Evolutionary conservation across 2,329 filamentous ascomycete species (phyloP).

Genomic region (Samsoniella hepiali): DNA sequence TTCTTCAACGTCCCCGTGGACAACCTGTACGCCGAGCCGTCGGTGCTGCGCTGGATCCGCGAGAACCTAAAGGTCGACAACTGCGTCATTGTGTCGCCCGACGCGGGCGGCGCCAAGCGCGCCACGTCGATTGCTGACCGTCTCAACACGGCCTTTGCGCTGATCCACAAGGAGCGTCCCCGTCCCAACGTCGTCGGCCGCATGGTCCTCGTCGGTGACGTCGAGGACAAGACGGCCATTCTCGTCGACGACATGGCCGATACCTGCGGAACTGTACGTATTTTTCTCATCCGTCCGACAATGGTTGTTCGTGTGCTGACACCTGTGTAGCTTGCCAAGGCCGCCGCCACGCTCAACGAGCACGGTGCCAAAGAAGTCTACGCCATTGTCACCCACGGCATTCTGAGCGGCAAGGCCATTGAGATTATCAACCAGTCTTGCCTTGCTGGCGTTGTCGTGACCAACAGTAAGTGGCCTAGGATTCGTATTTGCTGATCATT

Average conservation of each 20-base stretch:
- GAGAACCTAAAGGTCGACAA: slow-evolving; percentile 79
- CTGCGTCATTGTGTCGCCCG: slow-evolving; percentile 90
- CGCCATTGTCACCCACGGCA: slow-evolving; percentile 93
- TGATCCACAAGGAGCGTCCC: slow-evolving; percentile 95
- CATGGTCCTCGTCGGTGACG: slow-evolving; percentile 93
- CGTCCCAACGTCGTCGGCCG: slow-evolving; percentile 81
- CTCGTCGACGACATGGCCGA: slow-evolving; percentile 98
- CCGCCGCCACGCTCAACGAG: slow-evolving; percentile 81
- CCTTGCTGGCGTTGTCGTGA: slow-evolving; percentile 78
- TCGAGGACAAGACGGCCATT: slow-evolving; percentile 86
- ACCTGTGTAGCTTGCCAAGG: slow-evolving; percentile 59
- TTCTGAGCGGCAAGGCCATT: slow-evolving; percentile 83
- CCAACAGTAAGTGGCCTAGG: slow-evolving; percentile 61
- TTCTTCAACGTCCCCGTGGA: slow-evolving; percentile 82
- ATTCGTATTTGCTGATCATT: slow-evolving; percentile 6
- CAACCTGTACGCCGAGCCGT: slow-evolving; percentile 90
- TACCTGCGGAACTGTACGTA: slow-evolving; percentile 72
- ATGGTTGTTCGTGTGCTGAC: slow-evolving; percentile 17
- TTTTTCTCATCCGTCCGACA: background rate
- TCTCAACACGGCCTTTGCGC: slow-evolving; percentile 83
- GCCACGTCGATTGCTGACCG: slow-evolving; percentile 92
- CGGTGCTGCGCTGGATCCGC: slow-evolving; percentile 84
- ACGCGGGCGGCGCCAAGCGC: slow-evolving; percentile 91
- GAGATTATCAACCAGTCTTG: slow-evolving; percentile 78
- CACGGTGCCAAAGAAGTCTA: slow-evolving; percentile 86